Evolutionary conservation across 2,329 filamentous ascomycete genomes (phyloP), one percentile per base, ranked within the genome.

Genomic region (Sporothrix curviconia): DNA sequence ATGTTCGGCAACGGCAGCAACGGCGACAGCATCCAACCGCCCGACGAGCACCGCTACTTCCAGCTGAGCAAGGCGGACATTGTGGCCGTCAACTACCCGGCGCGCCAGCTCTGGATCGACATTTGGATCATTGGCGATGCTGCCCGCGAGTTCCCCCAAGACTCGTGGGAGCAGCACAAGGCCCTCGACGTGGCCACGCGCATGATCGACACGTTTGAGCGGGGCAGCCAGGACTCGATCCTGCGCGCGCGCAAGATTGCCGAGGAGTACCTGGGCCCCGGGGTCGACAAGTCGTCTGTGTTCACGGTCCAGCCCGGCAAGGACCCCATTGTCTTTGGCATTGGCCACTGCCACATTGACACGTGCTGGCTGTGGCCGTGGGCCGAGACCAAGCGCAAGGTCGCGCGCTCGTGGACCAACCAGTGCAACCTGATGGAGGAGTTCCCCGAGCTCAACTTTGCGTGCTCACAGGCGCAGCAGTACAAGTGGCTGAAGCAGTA

Each of bases 301-400:
- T 99, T 97, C 68, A 80, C 90, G 40, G 83, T 78, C 55, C 86
- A 84, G 61, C 84, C 79, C 51, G 86, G 84, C 61, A 85, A 86
- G 25, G 79, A 87, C 34, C 83, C 90, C 1, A 79, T 95, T 59
- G 89, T 97, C 3, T 94, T 84, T 65, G 92, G 85, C 36, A 92
- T 97, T 63, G 94, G 94, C 0, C 90, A 99, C 70, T 99, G 94
- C 65, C 94, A 99, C 71, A 99, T 99, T 64, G 94, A 97, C 72
- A 95, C 88, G 28, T 96, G 92, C 72, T 99, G 94, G 94, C 79
- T 99, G 36, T 99, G 94, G 94, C 94, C 94, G 0, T 99, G 91
- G 82, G 94, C 88, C 9, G 94, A 99, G 76, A 97, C 94, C 0
- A 96, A 95, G 75, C 88, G 94, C 67, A 99, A 99, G 76, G 87